Base-by-base conservation (phyloP, 202 grass and related monocot genomes). In the Setaria italica region DNA sequence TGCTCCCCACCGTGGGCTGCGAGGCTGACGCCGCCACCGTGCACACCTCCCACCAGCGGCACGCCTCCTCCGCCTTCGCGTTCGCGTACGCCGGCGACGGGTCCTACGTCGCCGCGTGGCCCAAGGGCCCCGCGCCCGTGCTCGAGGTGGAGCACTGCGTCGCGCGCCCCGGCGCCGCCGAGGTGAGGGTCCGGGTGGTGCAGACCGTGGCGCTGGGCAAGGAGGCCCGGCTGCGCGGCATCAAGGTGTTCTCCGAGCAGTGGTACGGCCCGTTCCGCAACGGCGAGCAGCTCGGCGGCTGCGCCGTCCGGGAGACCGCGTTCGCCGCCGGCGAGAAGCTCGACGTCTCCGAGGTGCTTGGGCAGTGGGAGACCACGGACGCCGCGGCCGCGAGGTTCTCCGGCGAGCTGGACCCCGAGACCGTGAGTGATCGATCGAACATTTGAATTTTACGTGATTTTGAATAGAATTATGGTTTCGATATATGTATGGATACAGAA, bases 1-100 rank as follows among this genome's bases (percentile, higher is more conserved):
- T 99, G 4, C 86, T 95, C 78, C 96, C 93, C 30, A 99, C 96
- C 39, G 96, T 92, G 5, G 96, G 96, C 58, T 96, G 96, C 64
- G 96, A 99, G 85, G 96, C 96, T 48, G 96, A 96, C 89, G 96
- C 96, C 69, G 91, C 93, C 80, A 91, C 88, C 62, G 87, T 90
- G 80, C 84, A 98, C 89, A 91, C 93, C 85, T 87, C 85, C 32
- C 78, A 90, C 39, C 91, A 81, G 84, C 90, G 93, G 62, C 82
- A 86, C 76, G 93, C 84, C 6, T 80, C 88, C 58, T 86, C 81
- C 62, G 84, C 87, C 59, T 80, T 91, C 13, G 93, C 93, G 11
- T 91, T 98, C 57, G 91, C 77, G 1, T 98, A 90, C 75, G 37
- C 77, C 81, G 34, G 68, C 21, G 62, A 62, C 0, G 97, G 88